Evolutionary conservation across 768 basidiomycete genomes (phyloP), one percentile per base, ranked within the genome.

Genomic region (Russula dissimulans): DNA sequence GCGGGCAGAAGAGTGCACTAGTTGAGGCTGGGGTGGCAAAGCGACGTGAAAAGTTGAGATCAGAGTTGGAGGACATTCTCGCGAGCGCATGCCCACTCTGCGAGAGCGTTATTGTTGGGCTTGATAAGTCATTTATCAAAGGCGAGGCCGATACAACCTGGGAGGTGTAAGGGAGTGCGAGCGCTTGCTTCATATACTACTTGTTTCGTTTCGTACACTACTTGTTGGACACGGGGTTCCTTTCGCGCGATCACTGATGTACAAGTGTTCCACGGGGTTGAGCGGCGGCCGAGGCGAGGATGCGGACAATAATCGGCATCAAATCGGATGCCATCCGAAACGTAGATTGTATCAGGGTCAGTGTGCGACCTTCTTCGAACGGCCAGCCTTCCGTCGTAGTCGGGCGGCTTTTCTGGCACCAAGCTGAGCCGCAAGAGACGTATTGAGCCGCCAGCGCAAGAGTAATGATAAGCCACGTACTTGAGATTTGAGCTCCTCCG

Each of bases 11-110:
- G 52, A 75, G 76, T 41, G 64, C 70, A 34, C 74, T 69, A 61
- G 73, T 74, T 44, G 82, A 83, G 63, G 78, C 77, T 61, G 78
- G 77, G 51, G 79, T 76, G 41, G 80, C 79, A 60, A 83, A 79
- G 69, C 85, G 83, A 71, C 74, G 77, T 49, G 90, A 91, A 72
- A 85, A 81, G 70, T 67, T 97, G 70, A 78, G 89, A 66, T 79
- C 78, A 44, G 93, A 97, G 75, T 71, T 99, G 69, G 97, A 99
- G 66, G 89, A 92, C 55, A 71, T 97, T 61, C 76, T 99, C 43
- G 87, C 94, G 17, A 86, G 87, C 65, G 90, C 80, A 60, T 98
- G 97, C 75, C 94, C 95, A 34, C 73, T 97, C 59, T 99, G 97
- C 71, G 97, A 98, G 69, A 86, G 86, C 63, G 88, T 94, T 17